phyloP scores from a whole-genome alignment of 306 rosid species.

The Carpinus viminea region DNA sequence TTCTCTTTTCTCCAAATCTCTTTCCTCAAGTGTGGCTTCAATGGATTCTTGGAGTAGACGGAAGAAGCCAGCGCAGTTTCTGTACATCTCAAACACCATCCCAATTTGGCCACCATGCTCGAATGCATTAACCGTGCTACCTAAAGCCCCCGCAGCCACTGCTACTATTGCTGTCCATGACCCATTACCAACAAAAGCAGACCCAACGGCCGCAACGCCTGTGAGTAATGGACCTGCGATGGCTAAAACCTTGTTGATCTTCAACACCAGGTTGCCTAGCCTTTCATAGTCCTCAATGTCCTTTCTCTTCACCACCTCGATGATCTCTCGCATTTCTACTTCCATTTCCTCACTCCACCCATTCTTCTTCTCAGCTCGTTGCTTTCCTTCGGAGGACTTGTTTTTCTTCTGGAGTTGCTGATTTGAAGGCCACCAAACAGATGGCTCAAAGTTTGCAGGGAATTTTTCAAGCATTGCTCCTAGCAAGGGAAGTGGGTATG shows the following conservation, averaged over 20 bases:
- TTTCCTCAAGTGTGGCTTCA: slow-evolving; percentile 47
- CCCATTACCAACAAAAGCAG: slow-evolving; percentile 42
- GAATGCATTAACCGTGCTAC: slow-evolving; percentile 45
- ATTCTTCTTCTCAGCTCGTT: slow-evolving; percentile 8
- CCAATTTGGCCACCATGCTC: slow-evolving; percentile 78
- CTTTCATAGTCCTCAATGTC: slow-evolving; percentile 68
- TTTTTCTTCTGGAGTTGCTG: slow-evolving; percentile 9
- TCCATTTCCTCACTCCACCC: slow-evolving; percentile 68
- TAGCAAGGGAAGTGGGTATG: slow-evolving; percentile 74
- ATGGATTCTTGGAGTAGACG: slow-evolving; percentile 42
- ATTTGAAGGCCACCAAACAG: slow-evolving; percentile 74
- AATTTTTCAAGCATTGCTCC: slow-evolving; percentile 78
- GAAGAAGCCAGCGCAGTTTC: slow-evolving; percentile 57
- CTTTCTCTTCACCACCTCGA: slow-evolving; percentile 48
- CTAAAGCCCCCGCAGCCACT: slow-evolving; percentile 58
- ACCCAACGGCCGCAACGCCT: slow-evolving; percentile 62
- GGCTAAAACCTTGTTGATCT: slow-evolving; percentile 59
- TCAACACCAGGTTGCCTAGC: slow-evolving; percentile 59
- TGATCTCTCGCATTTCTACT: slow-evolving; percentile 56
- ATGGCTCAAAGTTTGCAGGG: slow-evolving; percentile 57
- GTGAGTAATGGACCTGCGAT: slow-evolving; percentile 70
- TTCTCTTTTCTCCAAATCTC: slow-evolving; percentile 57
- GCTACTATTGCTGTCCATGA: slow-evolving; percentile 37
- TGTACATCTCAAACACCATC: slow-evolving; percentile 73
- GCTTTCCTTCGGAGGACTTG: not conserved